phyloP scores from a whole-genome alignment of 345 rosid species.

The Gynandropsis gynandra region DNA sequence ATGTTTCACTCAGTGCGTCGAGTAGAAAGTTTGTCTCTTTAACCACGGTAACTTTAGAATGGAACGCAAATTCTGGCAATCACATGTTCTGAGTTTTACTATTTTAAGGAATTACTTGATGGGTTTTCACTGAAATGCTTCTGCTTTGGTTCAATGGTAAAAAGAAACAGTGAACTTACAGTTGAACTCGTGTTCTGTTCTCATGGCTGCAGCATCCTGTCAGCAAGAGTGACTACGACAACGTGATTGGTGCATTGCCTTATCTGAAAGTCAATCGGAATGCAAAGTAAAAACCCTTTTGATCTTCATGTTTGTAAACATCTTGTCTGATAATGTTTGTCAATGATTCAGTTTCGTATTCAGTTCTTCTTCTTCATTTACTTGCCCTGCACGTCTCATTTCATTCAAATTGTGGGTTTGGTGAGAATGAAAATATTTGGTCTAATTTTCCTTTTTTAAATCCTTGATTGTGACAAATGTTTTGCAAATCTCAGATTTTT shows the following conservation, averaged over 20 bases:
- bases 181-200: neutral
- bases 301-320: constrained; percentile 4
- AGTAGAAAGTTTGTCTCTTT: neutral
- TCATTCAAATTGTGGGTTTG: constrained; percentile 1
- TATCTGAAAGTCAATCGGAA: constrained; percentile 82
- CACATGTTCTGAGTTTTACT: neutral
- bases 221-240: constrained; percentile 79
- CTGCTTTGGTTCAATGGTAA: too few species aligned
- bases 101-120: constrained; percentile 2
- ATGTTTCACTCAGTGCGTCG: too few species aligned
- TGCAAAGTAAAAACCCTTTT: constrained; percentile 30
- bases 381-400: constrained; percentile 10
- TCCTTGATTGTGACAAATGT: neutral
- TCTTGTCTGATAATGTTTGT: constrained; percentile 16
- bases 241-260: constrained; percentile 74
- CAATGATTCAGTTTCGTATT: constrained; percentile 11
- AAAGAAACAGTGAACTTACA: too few species aligned
- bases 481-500: constrained; percentile 6
- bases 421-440: neutral
- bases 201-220: constrained; percentile 43
- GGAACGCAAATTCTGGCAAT: neutral
- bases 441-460: constrained; percentile 5
- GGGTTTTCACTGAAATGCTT: too few species aligned
- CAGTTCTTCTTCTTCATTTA: constrained; percentile 12
- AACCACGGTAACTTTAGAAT: neutral